Evolutionary conservation across 495 filamentous ascomycete species (phyloP).

Genomic region (Neurospora sp.): DNA sequence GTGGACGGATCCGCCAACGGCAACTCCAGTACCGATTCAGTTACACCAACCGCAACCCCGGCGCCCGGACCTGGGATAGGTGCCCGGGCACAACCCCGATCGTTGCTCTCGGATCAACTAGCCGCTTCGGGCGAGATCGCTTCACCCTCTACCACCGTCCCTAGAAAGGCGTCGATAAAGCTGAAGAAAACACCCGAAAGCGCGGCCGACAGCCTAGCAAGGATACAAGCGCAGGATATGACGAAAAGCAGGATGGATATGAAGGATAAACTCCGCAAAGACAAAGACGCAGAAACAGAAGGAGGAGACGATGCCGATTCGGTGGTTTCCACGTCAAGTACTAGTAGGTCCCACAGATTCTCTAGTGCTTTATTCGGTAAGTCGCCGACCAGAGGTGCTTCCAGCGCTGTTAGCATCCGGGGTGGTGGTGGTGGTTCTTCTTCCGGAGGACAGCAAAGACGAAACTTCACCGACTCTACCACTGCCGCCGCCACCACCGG

Average conservation of each 20-base stretch:
- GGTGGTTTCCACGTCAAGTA: conserved; percentile 19
- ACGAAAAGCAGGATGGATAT: background rate
- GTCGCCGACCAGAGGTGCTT: conserved; percentile 3
- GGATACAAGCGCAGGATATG: background rate
- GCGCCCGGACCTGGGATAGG: background rate
- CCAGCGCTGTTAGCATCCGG: background rate
- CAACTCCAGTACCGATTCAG: conserved; percentile 12
- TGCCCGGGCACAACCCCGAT: background rate
- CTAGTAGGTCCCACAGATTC: conserved; percentile 16
- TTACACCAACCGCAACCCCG: conserved; percentile 3
- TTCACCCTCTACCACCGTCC: background rate
- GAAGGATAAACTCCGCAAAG: background rate
- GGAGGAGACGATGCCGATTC: conserved; percentile 18
- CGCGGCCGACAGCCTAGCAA: background rate
- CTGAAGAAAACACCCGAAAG: background rate
- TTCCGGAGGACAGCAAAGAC: background rate
- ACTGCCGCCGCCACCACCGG: background rate
- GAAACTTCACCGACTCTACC: conserved; percentile 9
- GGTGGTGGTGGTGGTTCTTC: background rate
- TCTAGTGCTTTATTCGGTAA: conserved; percentile 3
- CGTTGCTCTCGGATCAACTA: background rate
- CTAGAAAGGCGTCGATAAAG: background rate
- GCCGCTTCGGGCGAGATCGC: background rate
- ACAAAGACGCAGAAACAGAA: conserved; percentile 4
- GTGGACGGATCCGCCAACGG: conserved; percentile 11